Base-by-base conservation (phyloP, 768 basidiomycete species). In the Paxillus ammoniavirescens region DNA sequence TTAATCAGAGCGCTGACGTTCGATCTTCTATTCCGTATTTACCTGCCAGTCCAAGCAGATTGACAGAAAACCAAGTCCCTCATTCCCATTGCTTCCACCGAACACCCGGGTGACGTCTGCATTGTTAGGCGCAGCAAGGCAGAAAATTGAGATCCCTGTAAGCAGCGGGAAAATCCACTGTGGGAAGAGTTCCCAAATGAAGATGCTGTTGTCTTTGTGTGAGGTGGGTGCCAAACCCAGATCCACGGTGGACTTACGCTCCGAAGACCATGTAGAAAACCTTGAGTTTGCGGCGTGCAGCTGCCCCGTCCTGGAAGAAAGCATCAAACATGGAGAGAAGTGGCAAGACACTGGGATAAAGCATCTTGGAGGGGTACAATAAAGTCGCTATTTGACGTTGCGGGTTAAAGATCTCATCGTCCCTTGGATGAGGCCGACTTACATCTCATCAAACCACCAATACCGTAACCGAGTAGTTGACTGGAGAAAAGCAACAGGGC, bases 11-110 rank as follows among this genome's bases (percentile, higher is more conserved):
- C 54, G 49, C 41, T 76, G 63, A 40, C 74, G 74, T 13, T 77
- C 75, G 49, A 80, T 70, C 3, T 76, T 73, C 12, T 74, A 72
- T 14, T 77, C 78, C 23, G 73, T 73, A 47, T 75, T 0, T 52
- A 69, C 68, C 69, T 82, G 81, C 83, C 84, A 86, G 60, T 87
- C 84, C 13, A 86, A 68, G 56, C 74, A 83, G 37, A 85, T 62
- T 2, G 83, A 76, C 42, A 86, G 77, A 49, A 80, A 66, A 10
- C 83, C 84, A 37, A 86, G 75, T 6, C 84, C 83, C 64, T 85
- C 83, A 50, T 86, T 84, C 50, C 76, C 83, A 30, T 80, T 77
- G 37, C 77, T 81, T 38, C 84, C 84, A 48, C 84, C 84, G 59
- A 86, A 84, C 33, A 84, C 69, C 26, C 78, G 73, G 0, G 82